Evolutionary conservation across 441 rosid species (phyloP), one percentile per base, ranked within the genome.

Genomic region (Mallotus repandus): DNA sequence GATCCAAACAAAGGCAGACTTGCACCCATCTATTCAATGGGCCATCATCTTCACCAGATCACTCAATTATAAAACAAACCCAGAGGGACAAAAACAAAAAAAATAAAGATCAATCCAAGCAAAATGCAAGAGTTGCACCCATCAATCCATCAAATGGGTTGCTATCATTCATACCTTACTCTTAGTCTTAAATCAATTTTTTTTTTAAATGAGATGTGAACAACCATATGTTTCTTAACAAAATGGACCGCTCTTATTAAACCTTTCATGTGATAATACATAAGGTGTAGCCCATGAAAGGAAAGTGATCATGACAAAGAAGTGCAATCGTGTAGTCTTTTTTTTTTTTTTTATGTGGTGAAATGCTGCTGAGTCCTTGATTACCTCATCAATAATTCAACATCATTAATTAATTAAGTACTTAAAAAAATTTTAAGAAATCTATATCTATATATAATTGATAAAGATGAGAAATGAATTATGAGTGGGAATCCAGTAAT

Each of bases 331-430:
- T 50, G 5, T 2, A 15, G 54, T 29, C 38, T 10, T 29, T 60
- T 60, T 9, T 11, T 50, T 5, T 59, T 59, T 14, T 60, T 19
- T 21, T 4, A 0, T 38, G 58, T 50, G 21, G 62, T 73, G 82
- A 83, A 61, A 65, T 71, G 58, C 71, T 76, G 84, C 83, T 80
- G 75, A 78, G 76, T 66, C 73, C 76, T 77, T 63, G 61, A 77
- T 73, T 69, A 72, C 56, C 69, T 67, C 73, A 76, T 25, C 55
- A 59, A 55, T 68, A 22, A 54, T 12, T 57, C 35, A 18, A 2
- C 9, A 43, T 19, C 53, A 13, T 25, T 38, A 22, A 64, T 64
- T 43, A 25, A 25, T 25, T 45, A 64, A n/a, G 19, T 45, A 41
- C 21, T 16, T 41, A 56, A 41, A 12, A 53, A 32, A 25, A 25